phyloP scores from a whole-genome alignment of 306 rosid genomes.

The Ormosia emarginata region DNA sequence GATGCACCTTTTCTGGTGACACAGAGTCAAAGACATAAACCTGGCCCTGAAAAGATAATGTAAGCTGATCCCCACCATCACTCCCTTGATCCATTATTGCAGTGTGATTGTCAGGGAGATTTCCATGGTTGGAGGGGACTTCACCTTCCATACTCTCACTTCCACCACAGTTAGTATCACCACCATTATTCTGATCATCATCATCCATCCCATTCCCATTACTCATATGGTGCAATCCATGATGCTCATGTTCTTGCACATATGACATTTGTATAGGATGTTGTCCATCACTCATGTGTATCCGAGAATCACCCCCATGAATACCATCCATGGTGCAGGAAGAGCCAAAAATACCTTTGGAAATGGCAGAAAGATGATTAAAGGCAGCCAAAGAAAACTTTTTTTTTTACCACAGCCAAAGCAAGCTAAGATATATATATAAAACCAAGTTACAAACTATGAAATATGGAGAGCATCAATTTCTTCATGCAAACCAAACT shows the following conservation, averaged over 20 bases:
- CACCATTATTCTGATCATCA: slow-evolving; percentile 46
- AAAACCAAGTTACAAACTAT: not conserved
- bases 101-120: slow-evolving; percentile 36
- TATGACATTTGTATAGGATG: slow-evolving; percentile 49
- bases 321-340: slow-evolving; percentile 51
- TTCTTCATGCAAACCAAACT: not conserved
- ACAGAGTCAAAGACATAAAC: slow-evolving; percentile 69
- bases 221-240: slow-evolving; percentile 53
- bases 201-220: slow-evolving; percentile 56
- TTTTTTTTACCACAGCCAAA: too few species aligned
- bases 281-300: slow-evolving; percentile 46
- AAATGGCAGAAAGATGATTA: slow-evolving; percentile 14
- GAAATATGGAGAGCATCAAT: not conserved
- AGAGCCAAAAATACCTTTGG: slow-evolving; percentile 26
- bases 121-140: slow-evolving; percentile 49
- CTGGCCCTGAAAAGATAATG: slow-evolving; percentile 72
- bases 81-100: slow-evolving; percentile 41
- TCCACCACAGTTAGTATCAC: slow-evolving; percentile 36
- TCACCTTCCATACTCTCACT: slow-evolving; percentile 50
- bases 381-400: not conserved
- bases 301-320: slow-evolving; percentile 46
- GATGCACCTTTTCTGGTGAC: slow-evolving; percentile 67
- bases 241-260: slow-evolving; percentile 57
- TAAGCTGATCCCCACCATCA: slow-evolving; percentile 63
- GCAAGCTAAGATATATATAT: too few species aligned